phyloP scores from a whole-genome alignment of 73 alveolate genomes.

The Tetrahymena malaccensis region DNA sequence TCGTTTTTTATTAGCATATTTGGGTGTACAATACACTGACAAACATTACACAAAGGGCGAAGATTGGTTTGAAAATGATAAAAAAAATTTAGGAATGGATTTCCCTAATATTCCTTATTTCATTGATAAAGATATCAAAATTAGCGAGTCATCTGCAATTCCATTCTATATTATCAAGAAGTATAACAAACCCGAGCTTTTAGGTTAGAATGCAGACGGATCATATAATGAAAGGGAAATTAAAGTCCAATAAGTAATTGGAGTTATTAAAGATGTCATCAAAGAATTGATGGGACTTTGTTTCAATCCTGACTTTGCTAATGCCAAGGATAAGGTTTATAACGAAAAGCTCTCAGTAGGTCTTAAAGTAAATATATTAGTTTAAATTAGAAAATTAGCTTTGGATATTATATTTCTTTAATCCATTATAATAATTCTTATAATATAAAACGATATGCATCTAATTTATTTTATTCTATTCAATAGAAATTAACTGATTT shows the following conservation, averaged over 20 bases:
- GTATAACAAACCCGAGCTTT: neutral
- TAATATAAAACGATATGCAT: no score
- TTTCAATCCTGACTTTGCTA: neutral
- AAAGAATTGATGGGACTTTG: neutral
- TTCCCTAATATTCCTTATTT: neutral
- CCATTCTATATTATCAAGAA: neutral
- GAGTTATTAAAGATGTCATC: neutral
- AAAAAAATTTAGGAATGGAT: neutral
- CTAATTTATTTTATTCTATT: neutral
- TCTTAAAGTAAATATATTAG: neutral
- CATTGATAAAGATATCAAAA: neutral
- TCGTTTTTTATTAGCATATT: conserved; percentile 2
- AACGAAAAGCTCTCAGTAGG: neutral
- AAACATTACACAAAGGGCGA: neutral
- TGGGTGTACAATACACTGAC: neutral
- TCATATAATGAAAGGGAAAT: neutral
- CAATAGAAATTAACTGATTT: neutral
- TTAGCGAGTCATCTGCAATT: neutral
- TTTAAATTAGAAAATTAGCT: neutral
- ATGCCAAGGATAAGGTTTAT: neutral
- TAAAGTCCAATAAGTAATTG: neutral
- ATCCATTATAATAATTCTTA: no score
- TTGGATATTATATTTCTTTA: no score
- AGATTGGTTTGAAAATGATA: neutral
- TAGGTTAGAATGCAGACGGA: neutral